Percentiles rank a stretch among this genome's conserved stretches.
Evolutionary conservation across 139 green algal species (phyloP).

Genomic region (Closterium sp.): DNA sequence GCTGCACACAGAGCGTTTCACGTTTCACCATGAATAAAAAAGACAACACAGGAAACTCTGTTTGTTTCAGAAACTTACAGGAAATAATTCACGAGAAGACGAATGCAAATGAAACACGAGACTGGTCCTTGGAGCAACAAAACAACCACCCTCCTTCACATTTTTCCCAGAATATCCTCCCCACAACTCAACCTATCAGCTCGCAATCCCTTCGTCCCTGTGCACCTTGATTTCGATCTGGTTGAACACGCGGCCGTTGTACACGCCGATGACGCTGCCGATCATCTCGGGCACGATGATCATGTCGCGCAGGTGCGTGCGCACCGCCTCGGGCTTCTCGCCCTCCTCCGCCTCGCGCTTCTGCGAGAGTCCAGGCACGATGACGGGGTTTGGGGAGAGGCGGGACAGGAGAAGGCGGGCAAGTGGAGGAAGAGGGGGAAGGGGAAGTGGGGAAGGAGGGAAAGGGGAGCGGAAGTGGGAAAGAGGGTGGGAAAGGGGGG

Average conservation of each 20-base stretch:
- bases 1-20: no score
- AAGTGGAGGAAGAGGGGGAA: neutral
- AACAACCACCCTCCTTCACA: no score
- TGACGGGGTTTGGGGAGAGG: neutral
- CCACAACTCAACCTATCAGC: no score
- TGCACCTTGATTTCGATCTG: neutral
- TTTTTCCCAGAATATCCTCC: no score
- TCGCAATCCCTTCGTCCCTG: no score
- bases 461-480: no score
- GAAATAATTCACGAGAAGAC: neutral
- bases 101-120: no score
- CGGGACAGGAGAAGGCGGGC: no score
- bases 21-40: neutral
- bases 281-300: conserved; percentile 99
- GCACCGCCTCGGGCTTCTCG: conserved; percentile 96
- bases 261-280: conserved; percentile 93
- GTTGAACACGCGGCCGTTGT: conserved; percentile 89
- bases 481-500: no score
- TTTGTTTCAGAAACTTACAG: neutral
- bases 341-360: conserved; percentile 65
- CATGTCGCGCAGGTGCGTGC: conserved; percentile 99
- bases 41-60: neutral
- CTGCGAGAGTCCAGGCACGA: neutral
- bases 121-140: no score
- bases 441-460: no score